Conservation (phyloP, 768 basidiomycete species). For the Pleurotus cornucopiae region DNA sequence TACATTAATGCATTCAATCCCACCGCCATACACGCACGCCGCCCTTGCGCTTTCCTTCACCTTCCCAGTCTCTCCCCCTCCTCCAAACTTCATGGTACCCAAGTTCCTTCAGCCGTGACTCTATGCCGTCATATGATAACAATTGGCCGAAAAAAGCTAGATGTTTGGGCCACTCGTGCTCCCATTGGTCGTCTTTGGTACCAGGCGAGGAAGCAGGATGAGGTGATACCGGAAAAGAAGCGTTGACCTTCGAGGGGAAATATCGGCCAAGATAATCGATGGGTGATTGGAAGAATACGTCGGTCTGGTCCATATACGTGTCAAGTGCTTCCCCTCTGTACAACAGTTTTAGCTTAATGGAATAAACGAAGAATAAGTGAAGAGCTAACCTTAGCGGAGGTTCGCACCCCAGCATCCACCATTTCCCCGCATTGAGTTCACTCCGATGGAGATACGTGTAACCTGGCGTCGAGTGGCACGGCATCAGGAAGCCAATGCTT, state of each 20-base stretch:
- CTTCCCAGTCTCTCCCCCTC: conserved; percentile 67
- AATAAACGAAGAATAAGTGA: background rate
- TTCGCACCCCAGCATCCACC: conserved; percentile 92
- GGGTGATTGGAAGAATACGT: conserved; percentile 76
- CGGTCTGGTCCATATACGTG: conserved; percentile 76
- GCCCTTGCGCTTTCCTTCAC: conserved; percentile 67
- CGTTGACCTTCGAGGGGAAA: conserved; percentile 64
- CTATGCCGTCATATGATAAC: conserved; percentile 48
- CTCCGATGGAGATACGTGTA: conserved; percentile 80
- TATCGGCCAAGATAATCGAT: conserved; percentile 54
- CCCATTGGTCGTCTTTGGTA: conserved; percentile 42
- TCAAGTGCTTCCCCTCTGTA: conserved; percentile 45
- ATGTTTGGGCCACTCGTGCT: conserved; percentile 78
- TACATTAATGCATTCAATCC: conserved; percentile 10
- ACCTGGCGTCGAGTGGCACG: conserved; percentile 95
- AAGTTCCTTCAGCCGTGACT: conserved; percentile 37
- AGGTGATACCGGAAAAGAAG: conserved; percentile 60
- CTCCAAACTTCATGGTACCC: conserved; percentile 68
- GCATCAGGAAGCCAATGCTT: conserved; percentile 82
- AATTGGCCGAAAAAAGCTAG: conserved; percentile 83
- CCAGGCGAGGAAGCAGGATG: conserved; percentile 50
- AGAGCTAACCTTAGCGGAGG: conserved; percentile 77
- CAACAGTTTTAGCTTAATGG: conserved; percentile 10
- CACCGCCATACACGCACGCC: conserved; percentile 70
- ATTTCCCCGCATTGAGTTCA: conserved; percentile 45